Percentiles rank a stretch among this genome's conserved stretches.
These are phyloP conservation scores for Vitis hybrid DNA, from an alignment of 177 flowering plant species.

Conservation along the genomic window DNA sequence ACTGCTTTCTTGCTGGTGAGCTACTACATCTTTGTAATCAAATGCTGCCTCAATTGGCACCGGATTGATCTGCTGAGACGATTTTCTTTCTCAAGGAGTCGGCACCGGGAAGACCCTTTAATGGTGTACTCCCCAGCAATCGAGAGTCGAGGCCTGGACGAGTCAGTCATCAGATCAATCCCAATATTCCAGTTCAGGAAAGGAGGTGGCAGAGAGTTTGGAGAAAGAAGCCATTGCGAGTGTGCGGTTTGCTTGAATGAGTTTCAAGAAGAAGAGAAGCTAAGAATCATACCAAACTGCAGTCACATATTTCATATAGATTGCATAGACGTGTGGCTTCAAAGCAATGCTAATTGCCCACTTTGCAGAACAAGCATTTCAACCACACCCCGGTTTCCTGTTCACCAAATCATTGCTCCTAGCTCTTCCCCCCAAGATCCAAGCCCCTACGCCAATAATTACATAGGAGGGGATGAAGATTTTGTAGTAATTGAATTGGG, in stretches of 20 bases:
- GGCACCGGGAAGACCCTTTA: constrained; percentile 32
- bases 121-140: constrained; percentile 39
- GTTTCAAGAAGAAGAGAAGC: constrained; percentile 73
- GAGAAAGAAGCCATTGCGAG: constrained; percentile 35
- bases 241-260: constrained; percentile 90
- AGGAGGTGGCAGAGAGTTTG: constrained; percentile 15
- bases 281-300: constrained; percentile 72
- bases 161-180: constrained; percentile 60
- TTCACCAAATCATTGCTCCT: constrained; percentile 47
- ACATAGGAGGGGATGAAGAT: constrained; percentile 43
- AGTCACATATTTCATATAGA: constrained; percentile 82
- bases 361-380: constrained; percentile 84
- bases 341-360: constrained; percentile 84
- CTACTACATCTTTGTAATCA: constrained; percentile 87
- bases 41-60: constrained; percentile 89
- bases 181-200: constrained; percentile 62
- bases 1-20: constrained; percentile 75
- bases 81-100: constrained; percentile 34
- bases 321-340: constrained; percentile 95
- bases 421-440: constrained; percentile 53
- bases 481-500: constrained; percentile 67
- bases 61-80: constrained; percentile 52
- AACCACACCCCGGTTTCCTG: constrained; percentile 23
- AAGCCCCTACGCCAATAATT: constrained; percentile 22
- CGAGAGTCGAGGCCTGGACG: constrained; percentile 64